Evolutionary conservation across 2,329 filamentous ascomycete genomes (phyloP), one percentile per base, ranked within the genome.

Genomic region (Pseudogymnoascus sp.): DNA sequence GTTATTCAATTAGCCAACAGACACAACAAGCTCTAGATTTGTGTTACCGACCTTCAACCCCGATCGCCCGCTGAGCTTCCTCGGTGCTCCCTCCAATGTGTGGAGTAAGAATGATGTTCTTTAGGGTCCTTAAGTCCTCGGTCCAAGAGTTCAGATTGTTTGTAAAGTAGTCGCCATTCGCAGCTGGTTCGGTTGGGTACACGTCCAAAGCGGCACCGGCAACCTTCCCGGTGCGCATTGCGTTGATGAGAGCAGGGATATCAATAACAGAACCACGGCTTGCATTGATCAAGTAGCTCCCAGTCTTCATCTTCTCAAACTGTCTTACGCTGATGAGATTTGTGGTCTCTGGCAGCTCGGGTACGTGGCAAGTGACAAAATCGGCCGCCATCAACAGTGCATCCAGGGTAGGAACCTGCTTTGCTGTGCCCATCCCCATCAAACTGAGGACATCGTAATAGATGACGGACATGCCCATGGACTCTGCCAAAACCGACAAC

Each of bases 51-150:
- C 81, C 82, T 79, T 99, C 94, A 41, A 95, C 82, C 67, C 94
- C 94, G 71, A 99, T 99, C 13, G 94, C 92, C 61, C 89, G 86
- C 76, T 99, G 94, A 4, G 94, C 94, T 76, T 99, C 94, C 75
- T 99, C 94, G 0, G 94, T 99, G 74, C 90, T 96, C 60, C 94
- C 94, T 67, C 94, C 94, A 70, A 99, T 97, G 73, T 99, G 94
- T 19, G 94, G 94, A 1, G 92, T 96, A 57, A 99, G 80, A 67
- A 99, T 95, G 66, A 99, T 79, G 76, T 99, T 99, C 75, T 86
- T 94, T 62, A 97, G 78, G 58, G 82, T 82, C 59, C 90, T 84
- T 55, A 99, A 82, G 63, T 96, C 92, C 69, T 92, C 85, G 26
- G 84, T 87, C 90, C 90, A 99, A 8, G 75, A 66, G 75, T 96